Evolutionary conservation across 73 alveolate genomes (phyloP).

Genomic region (Tetrahymena malaccensis): DNA sequence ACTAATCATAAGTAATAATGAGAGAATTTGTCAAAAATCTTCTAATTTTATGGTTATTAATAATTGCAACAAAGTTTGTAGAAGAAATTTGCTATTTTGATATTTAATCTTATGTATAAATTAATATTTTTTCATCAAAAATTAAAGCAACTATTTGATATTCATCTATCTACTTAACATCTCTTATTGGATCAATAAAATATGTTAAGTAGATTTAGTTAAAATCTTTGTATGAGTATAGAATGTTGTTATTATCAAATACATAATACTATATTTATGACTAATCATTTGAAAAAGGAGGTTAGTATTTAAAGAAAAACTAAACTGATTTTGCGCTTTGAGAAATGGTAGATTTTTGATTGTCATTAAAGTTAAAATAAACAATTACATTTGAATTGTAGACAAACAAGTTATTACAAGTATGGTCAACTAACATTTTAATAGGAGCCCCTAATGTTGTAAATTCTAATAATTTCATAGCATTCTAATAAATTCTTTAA

Average conservation of each 20-base stretch:
- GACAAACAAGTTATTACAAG: background rate
- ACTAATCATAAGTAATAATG: background rate
- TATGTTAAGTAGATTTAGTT: background rate
- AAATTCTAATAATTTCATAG: background rate
- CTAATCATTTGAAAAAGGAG: background rate
- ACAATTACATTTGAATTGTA: too few relatives aligned
- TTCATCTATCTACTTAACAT: background rate
- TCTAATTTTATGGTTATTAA: background rate
- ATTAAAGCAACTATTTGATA: background rate
- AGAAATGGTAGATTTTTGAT: background rate
- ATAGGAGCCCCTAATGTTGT: background rate
- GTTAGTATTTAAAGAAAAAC: too few relatives aligned
- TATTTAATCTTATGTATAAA: background rate
- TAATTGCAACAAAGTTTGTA: background rate
- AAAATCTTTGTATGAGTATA: background rate
- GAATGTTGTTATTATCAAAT: background rate
- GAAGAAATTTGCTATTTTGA: background rate
- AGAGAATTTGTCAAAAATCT: background rate
- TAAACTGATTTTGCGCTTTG: background rate
- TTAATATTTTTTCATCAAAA: background rate
- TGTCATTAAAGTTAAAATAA: background rate
- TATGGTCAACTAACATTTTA: background rate
- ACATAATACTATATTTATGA: too few relatives aligned
- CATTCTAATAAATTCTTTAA: too few relatives aligned
- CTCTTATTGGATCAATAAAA: background rate